Evolutionary conservation across 805 yeast species (phyloP).

Genomic region (Schwanniomyces vanrijiae): DNA sequence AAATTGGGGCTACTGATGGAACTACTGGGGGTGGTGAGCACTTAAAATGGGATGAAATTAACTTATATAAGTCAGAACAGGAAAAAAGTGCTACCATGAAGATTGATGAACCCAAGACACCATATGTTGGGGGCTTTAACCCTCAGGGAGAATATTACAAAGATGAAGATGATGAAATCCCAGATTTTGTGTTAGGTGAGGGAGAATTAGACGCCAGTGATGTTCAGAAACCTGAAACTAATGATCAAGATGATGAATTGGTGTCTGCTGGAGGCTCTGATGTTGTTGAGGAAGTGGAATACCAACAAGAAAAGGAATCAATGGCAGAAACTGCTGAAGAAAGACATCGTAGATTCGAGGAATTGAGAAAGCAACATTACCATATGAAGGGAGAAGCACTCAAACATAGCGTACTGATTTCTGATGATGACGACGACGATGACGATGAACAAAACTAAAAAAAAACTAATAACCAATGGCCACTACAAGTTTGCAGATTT

Average conservation of each 20-base stretch:
- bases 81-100: slow-evolving; percentile 73
- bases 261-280: slow-evolving; percentile 42
- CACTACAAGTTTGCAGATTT: not conserved
- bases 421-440: slow-evolving; percentile 25
- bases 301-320: slow-evolving; percentile 36
- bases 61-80: slow-evolving; percentile 69
- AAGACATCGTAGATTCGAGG: slow-evolving; percentile 69
- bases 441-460: not conserved
- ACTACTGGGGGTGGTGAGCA: slow-evolving; percentile 27
- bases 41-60: slow-evolving; percentile 83
- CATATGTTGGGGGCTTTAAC: slow-evolving; percentile 86
- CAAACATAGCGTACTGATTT: slow-evolving; percentile 25
- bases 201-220: slow-evolving; percentile 44
- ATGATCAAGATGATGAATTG: not conserved
- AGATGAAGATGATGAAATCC: slow-evolving; percentile 64
- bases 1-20: too few species aligned
- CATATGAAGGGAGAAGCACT: slow-evolving; percentile 56
- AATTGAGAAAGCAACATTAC: slow-evolving; percentile 78
- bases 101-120: slow-evolving; percentile 94
- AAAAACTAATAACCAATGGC: not conserved
- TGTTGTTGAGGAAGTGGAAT: slow-evolving; percentile 25
- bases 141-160: slow-evolving; percentile 79
- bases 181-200: slow-evolving; percentile 57
- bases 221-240: slow-evolving; percentile 10
- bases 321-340: slow-evolving; percentile 51